Evolutionary conservation across 2,329 filamentous ascomycete species (phyloP).

Genomic region (Dothidotthia symphoricarpi): DNA sequence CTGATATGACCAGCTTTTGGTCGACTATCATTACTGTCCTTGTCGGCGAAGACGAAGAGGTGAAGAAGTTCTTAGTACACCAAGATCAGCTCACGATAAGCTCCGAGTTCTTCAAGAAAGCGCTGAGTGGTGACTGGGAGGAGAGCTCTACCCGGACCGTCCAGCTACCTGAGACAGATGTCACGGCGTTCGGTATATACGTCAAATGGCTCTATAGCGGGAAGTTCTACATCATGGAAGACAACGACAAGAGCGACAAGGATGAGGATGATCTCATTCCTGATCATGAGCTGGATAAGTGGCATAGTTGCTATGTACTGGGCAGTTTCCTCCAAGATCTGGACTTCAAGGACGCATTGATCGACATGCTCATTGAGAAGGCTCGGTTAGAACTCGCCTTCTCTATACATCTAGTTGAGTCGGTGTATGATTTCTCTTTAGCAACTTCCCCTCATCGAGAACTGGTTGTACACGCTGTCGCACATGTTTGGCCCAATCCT

Average conservation of each 20-base stretch:
- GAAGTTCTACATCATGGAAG: neutral
- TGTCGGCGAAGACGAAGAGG: no score
- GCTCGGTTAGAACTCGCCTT: neutral
- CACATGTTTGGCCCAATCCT: neutral
- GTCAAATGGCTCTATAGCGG: slow-evolving; percentile 5
- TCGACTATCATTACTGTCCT: no score
- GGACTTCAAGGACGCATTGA: slow-evolving; percentile 5
- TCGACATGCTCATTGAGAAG: slow-evolving; percentile 4
- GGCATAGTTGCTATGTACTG: neutral
- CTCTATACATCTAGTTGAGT: neutral
- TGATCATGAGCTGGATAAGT: neutral
- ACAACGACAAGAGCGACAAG: neutral
- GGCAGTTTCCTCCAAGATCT: slow-evolving; percentile 3
- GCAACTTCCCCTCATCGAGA: neutral
- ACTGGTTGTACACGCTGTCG: neutral
- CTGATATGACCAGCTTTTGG: no score
- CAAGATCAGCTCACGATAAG: neutral
- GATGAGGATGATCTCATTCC: neutral
- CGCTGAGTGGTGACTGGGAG: neutral
- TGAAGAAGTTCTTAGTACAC: slow-evolving; percentile 1
- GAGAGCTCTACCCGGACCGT: neutral
- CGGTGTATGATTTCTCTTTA: neutral
- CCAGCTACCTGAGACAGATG: neutral
- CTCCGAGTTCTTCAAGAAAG: slow-evolving; percentile 7
- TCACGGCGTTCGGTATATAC: neutral